A percentile compares a stretch with the other conserved stretches of the same genome.
phyloP scores from a whole-genome alignment of 306 rosid genomes.

The Dalbergia cultrata region DNA sequence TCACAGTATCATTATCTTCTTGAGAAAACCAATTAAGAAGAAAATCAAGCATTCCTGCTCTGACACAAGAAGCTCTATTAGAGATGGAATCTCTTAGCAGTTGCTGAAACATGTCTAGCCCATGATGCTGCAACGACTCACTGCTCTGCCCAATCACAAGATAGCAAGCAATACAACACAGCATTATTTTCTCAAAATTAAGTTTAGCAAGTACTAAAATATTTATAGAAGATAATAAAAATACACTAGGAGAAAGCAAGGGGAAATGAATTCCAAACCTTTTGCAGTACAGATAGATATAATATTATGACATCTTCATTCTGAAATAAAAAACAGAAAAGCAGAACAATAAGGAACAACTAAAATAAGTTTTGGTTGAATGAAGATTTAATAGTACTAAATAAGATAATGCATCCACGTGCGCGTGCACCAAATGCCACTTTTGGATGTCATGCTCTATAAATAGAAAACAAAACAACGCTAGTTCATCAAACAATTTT shows the following conservation, averaged over 20 bases:
- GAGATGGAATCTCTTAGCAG: conserved; percentile 88
- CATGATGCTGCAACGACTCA: conserved; percentile 80
- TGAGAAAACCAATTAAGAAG: conserved; percentile 97
- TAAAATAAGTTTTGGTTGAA: conserved; percentile 30
- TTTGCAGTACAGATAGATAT: conserved; percentile 79
- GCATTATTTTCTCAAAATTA: conserved; percentile 47
- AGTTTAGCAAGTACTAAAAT: conserved; percentile 12
- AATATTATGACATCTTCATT: conserved; percentile 91
- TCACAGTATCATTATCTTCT: conserved; percentile 72
- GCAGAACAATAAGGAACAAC: conserved; percentile 44
- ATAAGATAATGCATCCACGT: conserved; percentile 33
- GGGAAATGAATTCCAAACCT: conserved; percentile 73
- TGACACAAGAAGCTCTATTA: conserved; percentile 93
- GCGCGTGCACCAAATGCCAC: conserved; percentile 14
- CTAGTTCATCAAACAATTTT: conserved; percentile 38
- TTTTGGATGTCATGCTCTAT: conserved; percentile 12
- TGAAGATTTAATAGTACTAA: conserved; percentile 14
- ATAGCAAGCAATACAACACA: conserved; percentile 56
- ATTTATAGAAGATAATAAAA: conserved; percentile 22
- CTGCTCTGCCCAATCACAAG: conserved; percentile 99
- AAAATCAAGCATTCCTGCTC: conserved; percentile 97
- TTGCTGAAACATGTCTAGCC: conserved; percentile 82
- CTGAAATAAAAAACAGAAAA: conserved; percentile 56
- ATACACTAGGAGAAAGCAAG: conserved; percentile 38
- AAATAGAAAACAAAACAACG: conserved; percentile 39